A percentile compares a stretch with the other conserved stretches of the same genome.
These are phyloP conservation scores for Talaromyces sp. DNA, from an alignment of 2,329 filamentous ascomycete genomes.

Conservation along the genomic window DNA sequence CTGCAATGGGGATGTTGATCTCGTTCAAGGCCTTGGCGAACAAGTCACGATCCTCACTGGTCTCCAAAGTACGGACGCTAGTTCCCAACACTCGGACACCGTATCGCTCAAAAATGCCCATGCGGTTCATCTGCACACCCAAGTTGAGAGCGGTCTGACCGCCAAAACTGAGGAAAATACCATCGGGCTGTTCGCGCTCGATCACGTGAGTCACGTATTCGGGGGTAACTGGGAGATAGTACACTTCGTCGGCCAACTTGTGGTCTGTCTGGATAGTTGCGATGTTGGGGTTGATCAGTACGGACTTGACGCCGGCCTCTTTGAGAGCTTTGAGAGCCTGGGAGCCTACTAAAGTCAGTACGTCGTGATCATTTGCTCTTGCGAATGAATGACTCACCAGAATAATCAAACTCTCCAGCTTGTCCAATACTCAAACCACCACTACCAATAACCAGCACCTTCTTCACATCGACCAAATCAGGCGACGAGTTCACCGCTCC, in stretches of 20 bases:
- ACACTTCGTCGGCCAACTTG: constrained; percentile 92
- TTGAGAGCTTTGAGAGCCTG: constrained; percentile 96
- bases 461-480: constrained; percentile 85
- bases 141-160: constrained; percentile 96
- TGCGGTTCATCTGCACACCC: constrained; percentile 94
- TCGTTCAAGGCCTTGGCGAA: constrained; percentile 95
- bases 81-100: constrained; percentile 94
- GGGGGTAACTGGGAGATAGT: constrained; percentile 95
- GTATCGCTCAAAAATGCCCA: constrained; percentile 93
- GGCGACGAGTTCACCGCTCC: constrained; percentile 75
- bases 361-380: not conserved
- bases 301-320: constrained; percentile 85
- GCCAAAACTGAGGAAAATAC: constrained; percentile 95
- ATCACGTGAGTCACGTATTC: constrained; percentile 98
- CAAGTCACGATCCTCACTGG: constrained; percentile 91
- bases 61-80: constrained; percentile 88
- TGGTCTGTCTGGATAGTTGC: constrained; percentile 98
- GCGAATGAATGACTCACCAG: constrained; percentile 56
- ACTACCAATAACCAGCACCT: constrained; percentile 93
- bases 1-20: constrained; percentile 95
- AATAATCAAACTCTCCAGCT: constrained; percentile 98
- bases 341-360: constrained; percentile 61
- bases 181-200: constrained; percentile 91
- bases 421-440: constrained; percentile 96
- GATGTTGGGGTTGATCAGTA: constrained; percentile 97